Base-by-base conservation (phyloP, 305 asterid genomes). In the Fraxinus albicans region DNA sequence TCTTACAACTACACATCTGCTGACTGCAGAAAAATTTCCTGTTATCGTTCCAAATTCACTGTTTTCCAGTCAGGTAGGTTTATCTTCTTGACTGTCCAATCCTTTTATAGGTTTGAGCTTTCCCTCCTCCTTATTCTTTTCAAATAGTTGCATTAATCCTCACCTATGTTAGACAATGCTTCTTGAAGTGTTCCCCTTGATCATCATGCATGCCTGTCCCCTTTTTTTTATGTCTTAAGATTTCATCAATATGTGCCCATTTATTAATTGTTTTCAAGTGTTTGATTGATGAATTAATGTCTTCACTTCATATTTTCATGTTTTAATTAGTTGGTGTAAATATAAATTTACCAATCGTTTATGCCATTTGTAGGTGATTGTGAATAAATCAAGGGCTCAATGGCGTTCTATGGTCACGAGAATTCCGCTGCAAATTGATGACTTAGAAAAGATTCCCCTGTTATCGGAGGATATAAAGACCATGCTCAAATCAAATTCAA, bases 11-110 rank as follows among this genome's bases (percentile, higher is more conserved):
- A 96, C 98, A 35, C 89, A 96, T 25, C 85, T 96, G 90, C 87
- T 96, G 83, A 92, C 96, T 81, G 91, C 97, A 34, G 99, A 96
- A 86, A 93, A 90, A 72, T 95, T 90, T 87, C 98, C 97, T 0
- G 97, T 91, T 73, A 80, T 88, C 10, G 98, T 96, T 81, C 99
- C 99, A 44, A 96, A 96, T 90, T 93, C 99, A 79, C 84, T 96
- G 79, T 94, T 96, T 87, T 90, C 97, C 15, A 94, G 98, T 91
- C 99, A 96, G 97, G 99, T 90, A 78, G 38, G 87, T 74, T 38
- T 36, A 78, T 40, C 58, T 77, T 55, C 3, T 78, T 50, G 19
- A 60, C 77, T 79, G 7, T 53, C n/a, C 27, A 36, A 25, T 76
- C 53, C 69, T 27, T 47, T 67, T 31, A 70, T 12, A 1, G 15